Percentiles rank a stretch among this genome's conserved stretches.
Conservation (phyloP, 495 filamentous ascomycete species). For the Penicillium simplicissimum region DNA sequence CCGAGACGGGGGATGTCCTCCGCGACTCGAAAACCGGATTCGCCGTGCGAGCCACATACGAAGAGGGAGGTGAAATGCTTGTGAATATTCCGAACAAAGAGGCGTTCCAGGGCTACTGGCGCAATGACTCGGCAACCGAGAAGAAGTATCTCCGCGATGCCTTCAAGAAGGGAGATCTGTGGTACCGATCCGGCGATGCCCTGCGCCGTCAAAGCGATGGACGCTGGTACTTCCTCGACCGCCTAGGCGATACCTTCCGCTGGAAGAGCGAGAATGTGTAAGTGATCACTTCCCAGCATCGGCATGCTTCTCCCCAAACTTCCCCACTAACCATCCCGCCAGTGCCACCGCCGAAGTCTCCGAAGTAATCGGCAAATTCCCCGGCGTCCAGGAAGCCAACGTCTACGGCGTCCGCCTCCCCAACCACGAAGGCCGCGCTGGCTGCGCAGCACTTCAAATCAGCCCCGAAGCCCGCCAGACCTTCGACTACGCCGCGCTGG, state of each 20-base stretch:
- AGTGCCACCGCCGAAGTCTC: slow-evolving; percentile 71
- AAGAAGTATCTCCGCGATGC: slow-evolving; percentile 72
- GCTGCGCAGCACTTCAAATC: slow-evolving; percentile 61
- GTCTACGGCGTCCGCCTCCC: slow-evolving; percentile 77
- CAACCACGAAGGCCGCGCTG: slow-evolving; percentile 69
- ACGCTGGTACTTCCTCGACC: slow-evolving; percentile 77
- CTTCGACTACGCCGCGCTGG: slow-evolving; percentile 56
- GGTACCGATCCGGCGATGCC: slow-evolving; percentile 75
- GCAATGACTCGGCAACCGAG: slow-evolving; percentile 62
- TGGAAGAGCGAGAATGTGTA: slow-evolving; percentile 86
- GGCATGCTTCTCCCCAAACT: too few relatives aligned
- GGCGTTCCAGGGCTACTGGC: slow-evolving; percentile 70
- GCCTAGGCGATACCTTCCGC: slow-evolving; percentile 76
- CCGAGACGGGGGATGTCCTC: slow-evolving; percentile 62
- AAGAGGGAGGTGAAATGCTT: slow-evolving; percentile 73
- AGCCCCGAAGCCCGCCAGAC: slow-evolving; percentile 34
- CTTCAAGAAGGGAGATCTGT: slow-evolving; percentile 73
- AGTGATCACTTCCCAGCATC: slow-evolving; percentile 8
- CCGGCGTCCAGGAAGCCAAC: slow-evolving; percentile 70
- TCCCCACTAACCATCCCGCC: background rate
- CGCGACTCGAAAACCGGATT: slow-evolving; percentile 68
- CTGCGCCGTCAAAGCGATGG: slow-evolving; percentile 65
- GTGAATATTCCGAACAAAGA: slow-evolving; percentile 60
- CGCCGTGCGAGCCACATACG: slow-evolving; percentile 60
- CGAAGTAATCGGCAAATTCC: slow-evolving; percentile 63